These are phyloP conservation scores for Apiospora rasikravindrae DNA, from an alignment of 2,329 filamentous ascomycete species.

Conservation along the genomic window DNA sequence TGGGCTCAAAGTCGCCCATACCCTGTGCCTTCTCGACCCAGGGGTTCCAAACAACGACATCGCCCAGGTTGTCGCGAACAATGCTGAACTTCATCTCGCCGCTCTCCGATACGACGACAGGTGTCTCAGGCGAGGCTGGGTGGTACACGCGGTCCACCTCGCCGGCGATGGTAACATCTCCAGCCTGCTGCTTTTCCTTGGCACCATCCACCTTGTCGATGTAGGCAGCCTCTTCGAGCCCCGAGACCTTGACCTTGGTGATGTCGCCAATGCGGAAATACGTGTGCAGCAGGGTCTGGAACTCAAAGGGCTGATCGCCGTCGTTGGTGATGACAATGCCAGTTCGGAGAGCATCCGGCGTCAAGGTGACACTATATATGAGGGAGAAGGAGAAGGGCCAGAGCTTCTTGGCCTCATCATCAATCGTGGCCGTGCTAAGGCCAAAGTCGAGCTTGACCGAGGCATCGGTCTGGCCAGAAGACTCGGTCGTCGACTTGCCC, in stretches of 20 bases:
- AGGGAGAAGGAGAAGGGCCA: conserved; percentile 91
- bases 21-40: conserved; percentile 84
- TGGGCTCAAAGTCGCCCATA: conserved; percentile 87
- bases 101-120: conserved; percentile 65
- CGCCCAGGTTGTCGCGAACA: conserved; percentile 81
- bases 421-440: conserved; percentile 75
- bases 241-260: conserved; percentile 70
- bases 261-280: conserved; percentile 90
- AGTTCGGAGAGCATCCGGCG: conserved; percentile 75
- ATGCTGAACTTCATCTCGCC: conserved; percentile 73
- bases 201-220: conserved; percentile 80
- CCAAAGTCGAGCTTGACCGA: conserved; percentile 96
- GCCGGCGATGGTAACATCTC: conserved; percentile 70
- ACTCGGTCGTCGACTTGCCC: conserved; percentile 80
- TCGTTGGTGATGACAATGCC: conserved; percentile 89
- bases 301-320: conserved; percentile 81
- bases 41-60: conserved; percentile 97
- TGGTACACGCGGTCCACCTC: conserved; percentile 92
- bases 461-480: conserved; percentile 57
- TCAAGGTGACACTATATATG: conserved; percentile 90
- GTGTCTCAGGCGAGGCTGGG: conserved; percentile 62
- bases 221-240: conserved; percentile 78
- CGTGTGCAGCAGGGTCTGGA: conserved; percentile 89
- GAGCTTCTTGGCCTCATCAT: conserved; percentile 68
- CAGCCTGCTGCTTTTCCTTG: conserved; percentile 68